Base-by-base conservation (phyloP, 331 rosid genomes). In the Ulmus americana region DNA sequence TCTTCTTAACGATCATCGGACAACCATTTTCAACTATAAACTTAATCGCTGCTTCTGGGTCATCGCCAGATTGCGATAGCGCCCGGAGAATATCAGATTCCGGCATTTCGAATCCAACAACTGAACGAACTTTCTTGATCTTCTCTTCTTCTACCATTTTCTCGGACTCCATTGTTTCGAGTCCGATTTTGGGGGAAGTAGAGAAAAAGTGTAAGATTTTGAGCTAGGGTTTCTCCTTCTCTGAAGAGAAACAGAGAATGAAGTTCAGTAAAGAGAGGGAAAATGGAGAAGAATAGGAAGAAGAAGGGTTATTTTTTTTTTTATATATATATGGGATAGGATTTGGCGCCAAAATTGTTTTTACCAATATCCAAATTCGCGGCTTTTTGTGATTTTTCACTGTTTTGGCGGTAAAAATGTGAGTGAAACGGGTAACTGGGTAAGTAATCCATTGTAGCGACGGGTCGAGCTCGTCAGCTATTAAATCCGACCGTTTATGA, bases 1-100 rank as follows among this genome's bases (percentile, higher is more conserved):
- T 64, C 53, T 87, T 82, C 15, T 78, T 77, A 5, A 85, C 83
- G 1, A 71, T 53, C 46, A 79, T 20, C 0, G 82, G 81, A 39
- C 8, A 43, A 5, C 81, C 58, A 1, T 72, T 67, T 3, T 56
- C 51, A 3, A 50, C 40, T 2, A 68, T 46, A 42, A 41, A 70
- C 14, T 70, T 65, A 48, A 77, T 72, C 8, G 77, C 73, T 3
- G 45, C 77, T 5, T 62, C 63, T 7, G 63, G 9, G 43, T 70
- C 65, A 9, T 63, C 46, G 1, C 71, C 51, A 39, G 67, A 60
- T 13, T 52, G 38, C 5, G 35, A 39, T 4, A 71, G 65, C 44
- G 75, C 70, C n/a, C 22, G 41, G 10, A 38, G n/a, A 20, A 76
- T 48, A 16, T 46, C 73, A 12, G 62, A 50, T 38, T 69, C 77